Percentiles rank a stretch among this genome's conserved stretches.
Conservation (phyloP, 345 rosid species). For the Eucalyptus lansdowneana region DNA sequence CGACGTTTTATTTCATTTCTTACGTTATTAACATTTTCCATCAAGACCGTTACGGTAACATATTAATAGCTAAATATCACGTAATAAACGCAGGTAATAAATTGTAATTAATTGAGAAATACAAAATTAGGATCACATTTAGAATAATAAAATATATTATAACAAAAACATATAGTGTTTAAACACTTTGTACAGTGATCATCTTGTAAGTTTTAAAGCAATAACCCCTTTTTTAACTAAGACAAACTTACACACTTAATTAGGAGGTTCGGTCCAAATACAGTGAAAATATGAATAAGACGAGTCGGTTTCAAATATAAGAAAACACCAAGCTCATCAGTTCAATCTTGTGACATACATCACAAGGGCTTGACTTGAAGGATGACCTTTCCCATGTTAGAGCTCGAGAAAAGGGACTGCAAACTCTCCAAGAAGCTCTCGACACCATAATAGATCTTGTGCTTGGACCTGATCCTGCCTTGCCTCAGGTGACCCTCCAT, state of each 20-base stretch:
- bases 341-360: neutral
- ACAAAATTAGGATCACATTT: no score
- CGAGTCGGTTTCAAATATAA: neutral
- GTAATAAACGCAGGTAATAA: no score
- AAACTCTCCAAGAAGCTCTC: constrained; percentile 28
- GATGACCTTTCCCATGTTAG: constrained; percentile 25
- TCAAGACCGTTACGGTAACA: no score
- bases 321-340: neutral
- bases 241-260: neutral
- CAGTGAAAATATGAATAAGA: neutral
- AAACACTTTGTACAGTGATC: neutral
- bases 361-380: constrained; percentile 2
- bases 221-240: neutral
- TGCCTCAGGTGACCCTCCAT: constrained; percentile 14
- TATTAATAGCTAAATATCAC: rapidly evolving
- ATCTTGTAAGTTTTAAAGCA: neutral
- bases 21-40: no score
- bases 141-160: no score
- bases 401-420: constrained; percentile 24
- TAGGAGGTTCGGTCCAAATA: neutral
- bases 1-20: rapidly evolving
- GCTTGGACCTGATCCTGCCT: constrained; percentile 16
- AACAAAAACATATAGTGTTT: neutral
- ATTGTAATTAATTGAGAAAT: no score
- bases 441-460: constrained; percentile 11